A percentile compares a stretch with the other conserved stretches of the same genome.
phyloP scores from a whole-genome alignment of 2,329 filamentous ascomycete species.

The Westerdykella sp. region DNA sequence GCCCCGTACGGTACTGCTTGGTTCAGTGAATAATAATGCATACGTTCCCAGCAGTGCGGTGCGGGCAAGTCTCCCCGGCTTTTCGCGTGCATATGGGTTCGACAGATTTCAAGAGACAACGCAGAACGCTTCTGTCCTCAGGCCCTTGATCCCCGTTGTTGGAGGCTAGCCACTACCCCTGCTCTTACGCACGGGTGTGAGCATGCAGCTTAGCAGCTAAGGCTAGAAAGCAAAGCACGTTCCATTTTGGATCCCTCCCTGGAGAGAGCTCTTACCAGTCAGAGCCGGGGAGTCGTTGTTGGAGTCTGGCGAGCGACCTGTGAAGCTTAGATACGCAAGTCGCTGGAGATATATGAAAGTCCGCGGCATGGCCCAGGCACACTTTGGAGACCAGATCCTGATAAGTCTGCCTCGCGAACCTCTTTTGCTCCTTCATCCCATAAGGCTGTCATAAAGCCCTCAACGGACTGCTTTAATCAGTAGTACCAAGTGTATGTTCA shows the following conservation, averaged over 20 bases:
- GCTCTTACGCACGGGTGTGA: neutral
- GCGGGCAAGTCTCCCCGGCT: neutral
- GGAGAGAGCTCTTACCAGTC: neutral
- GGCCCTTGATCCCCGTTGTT: neutral
- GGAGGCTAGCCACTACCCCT: neutral
- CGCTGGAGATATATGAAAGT: slow-evolving; percentile 2
- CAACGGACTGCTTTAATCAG: slow-evolving; percentile 14
- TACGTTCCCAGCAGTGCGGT: neutral
- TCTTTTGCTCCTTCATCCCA: slow-evolving; percentile 12
- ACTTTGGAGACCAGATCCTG: slow-evolving; percentile 20
- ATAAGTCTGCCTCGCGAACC: slow-evolving; percentile 29
- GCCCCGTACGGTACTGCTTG: too few species aligned
- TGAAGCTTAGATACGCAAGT: neutral
- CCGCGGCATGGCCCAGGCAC: slow-evolving; percentile 33
- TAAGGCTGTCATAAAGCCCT: slow-evolving; percentile 29
- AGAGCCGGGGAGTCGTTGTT: neutral
- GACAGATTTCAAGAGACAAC: neutral
- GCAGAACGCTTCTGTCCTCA: neutral
- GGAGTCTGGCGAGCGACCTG: neutral
- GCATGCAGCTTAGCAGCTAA: neutral
- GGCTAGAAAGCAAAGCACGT: neutral
- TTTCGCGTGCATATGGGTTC: neutral
- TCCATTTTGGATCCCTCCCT: neutral
- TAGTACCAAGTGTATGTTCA: slow-evolving; percentile 31
- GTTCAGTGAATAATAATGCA: too few species aligned